phyloP scores from a whole-genome alignment of 805 yeast genomes.

The Torulaspora delbrueckii region DNA sequence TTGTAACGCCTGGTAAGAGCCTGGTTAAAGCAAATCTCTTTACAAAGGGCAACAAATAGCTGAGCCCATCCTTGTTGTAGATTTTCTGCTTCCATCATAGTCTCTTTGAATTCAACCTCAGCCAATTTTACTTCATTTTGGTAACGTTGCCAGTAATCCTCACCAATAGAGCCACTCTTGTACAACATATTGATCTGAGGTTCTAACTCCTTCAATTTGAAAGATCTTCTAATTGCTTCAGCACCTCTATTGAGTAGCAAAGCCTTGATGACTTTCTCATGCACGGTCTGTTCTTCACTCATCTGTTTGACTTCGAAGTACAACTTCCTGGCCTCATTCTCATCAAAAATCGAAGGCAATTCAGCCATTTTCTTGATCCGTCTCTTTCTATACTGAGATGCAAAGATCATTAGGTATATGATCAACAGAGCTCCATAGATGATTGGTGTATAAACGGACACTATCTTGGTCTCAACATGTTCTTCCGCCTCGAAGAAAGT shows the following conservation, averaged over 20 bases:
- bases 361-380: constrained; percentile 45
- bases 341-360: constrained; percentile 69
- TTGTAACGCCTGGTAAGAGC: constrained; percentile 73
- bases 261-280: constrained; percentile 71
- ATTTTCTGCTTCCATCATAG: constrained; percentile 68
- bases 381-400: constrained; percentile 62
- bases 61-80: constrained; percentile 78
- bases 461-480: constrained; percentile 34
- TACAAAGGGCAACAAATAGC: constrained; percentile 68
- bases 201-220: constrained; percentile 76
- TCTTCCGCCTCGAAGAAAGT: constrained; percentile 23
- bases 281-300: constrained; percentile 45
- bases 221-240: constrained; percentile 78
- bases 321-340: constrained; percentile 59
- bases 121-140: constrained; percentile 71
- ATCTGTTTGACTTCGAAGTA: constrained; percentile 54
- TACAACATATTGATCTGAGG: constrained; percentile 65
- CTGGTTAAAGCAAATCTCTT: constrained; percentile 88
- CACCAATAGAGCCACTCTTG: constrained; percentile 88
- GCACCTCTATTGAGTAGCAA: constrained; percentile 70
- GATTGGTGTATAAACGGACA: constrained; percentile 67
- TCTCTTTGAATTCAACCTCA: constrained; percentile 74
- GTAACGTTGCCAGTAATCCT: constrained; percentile 76
- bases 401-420: constrained; percentile 61
- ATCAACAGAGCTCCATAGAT: constrained; percentile 67